Evolutionary conservation across 192 early-diverging fungal species (phyloP), one percentile per base, ranked within the genome.

Genomic region (Gaertneriomyces semiglobifer): DNA sequence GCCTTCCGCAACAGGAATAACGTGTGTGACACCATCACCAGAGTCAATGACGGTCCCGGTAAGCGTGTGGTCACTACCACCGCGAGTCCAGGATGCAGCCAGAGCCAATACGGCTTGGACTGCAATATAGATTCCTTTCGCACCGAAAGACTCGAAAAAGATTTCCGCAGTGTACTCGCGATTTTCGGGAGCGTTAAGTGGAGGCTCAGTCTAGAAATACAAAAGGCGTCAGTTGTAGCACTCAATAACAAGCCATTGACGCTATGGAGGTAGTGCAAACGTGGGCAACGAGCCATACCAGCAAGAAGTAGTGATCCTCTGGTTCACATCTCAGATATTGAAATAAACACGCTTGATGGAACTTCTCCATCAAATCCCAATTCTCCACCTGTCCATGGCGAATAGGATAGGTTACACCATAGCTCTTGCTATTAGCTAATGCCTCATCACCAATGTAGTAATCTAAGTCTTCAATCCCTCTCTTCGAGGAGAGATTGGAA

Each of bases 281-380:
- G 48, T 50, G 48, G 16, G 48, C 48, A n/a, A 14, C 0, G 16
- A 58, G 18, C 14, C 81, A 62, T 69, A 92, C 92, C 74, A 98
- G 77, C 53, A 98, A 67, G 71, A 98, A 97, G 68, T 88, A 86
- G 79, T 98, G 96, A 81, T 98, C 96, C 74, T 98, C 96, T 14
- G 96, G 96, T 77, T 98, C 96, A 78, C 95, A 97, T 57, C 95
- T 88, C 74, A 98, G 73, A 75, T 97, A 95, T 79, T 98, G 93
- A 81, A 97, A 98, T 58, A 98, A 92, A 70, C 88, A 93, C 67
- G 95, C 94, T 78, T 98, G 95, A 90, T 96, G 95, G 82, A 92
- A 98, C 65, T 95, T 89, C 76, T 98, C 96, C 96, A 98, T 98
- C 51, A 95, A 88, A 79, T 98, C 96, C 95, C 95, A 98, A 82